Conservation (phyloP, 2,329 filamentous ascomycete species). For the Exophiala aquamarina region DNA sequence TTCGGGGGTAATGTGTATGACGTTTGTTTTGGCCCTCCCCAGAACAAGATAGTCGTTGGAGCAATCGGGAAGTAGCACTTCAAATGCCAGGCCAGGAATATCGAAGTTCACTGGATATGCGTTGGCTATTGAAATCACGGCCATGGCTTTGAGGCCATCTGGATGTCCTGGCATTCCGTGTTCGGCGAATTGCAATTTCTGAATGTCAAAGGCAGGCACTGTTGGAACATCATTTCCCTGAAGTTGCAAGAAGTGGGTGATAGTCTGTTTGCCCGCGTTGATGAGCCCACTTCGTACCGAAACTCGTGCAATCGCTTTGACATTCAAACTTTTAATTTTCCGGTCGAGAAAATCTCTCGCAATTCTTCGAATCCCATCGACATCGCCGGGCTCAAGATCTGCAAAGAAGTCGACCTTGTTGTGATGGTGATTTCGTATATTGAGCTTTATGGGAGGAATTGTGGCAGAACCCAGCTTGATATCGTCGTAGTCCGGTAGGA, state of each 20-base stretch:
- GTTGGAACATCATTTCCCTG: slow-evolving; percentile 65
- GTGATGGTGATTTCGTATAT: slow-evolving; percentile 72
- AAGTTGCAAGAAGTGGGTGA: slow-evolving; percentile 60
- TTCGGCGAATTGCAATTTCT: slow-evolving; percentile 76
- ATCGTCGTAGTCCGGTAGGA: slow-evolving; percentile 79
- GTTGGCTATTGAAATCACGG: slow-evolving; percentile 71
- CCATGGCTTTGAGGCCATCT: slow-evolving; percentile 76
- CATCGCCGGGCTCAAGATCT: slow-evolving; percentile 72
- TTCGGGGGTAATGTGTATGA: slow-evolving; percentile 67
- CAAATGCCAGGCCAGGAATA: slow-evolving; percentile 78
- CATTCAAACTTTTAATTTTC: slow-evolving; percentile 66
- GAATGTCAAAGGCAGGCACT: slow-evolving; percentile 80
- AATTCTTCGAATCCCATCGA: slow-evolving; percentile 73
- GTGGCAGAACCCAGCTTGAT: slow-evolving; percentile 73
- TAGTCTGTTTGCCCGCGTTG: slow-evolving; percentile 71
- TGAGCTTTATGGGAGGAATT: slow-evolving; percentile 73
- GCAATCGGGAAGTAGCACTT: slow-evolving; percentile 83
- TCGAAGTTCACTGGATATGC: slow-evolving; percentile 74
- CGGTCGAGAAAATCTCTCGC: slow-evolving; percentile 89
- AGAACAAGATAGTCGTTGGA: slow-evolving; percentile 70
- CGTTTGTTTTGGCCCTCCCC: slow-evolving; percentile 70
- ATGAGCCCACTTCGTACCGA: slow-evolving; percentile 77
- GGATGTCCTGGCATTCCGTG: slow-evolving; percentile 54
- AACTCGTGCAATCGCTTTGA: slow-evolving; percentile 73
- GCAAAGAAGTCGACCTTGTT: slow-evolving; percentile 78